A percentile compares a stretch with the other conserved stretches of the same genome.
phyloP scores from a whole-genome alignment of 2,329 filamentous ascomycete genomes.

The Stemphylium lycopersici region DNA sequence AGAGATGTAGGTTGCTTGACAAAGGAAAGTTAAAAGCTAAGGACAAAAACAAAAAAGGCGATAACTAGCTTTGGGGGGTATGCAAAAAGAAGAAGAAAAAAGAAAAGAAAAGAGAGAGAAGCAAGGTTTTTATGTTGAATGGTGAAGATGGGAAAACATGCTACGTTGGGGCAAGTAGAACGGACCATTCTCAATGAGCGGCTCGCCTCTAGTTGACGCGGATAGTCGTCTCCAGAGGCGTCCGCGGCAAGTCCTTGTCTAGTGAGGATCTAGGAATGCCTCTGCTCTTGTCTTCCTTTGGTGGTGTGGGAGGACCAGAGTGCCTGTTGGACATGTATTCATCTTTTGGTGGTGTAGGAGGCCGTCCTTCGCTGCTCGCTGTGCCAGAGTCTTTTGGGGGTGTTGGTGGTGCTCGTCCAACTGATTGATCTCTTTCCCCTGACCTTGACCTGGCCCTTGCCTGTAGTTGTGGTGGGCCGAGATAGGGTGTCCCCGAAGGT shows the following conservation, averaged over 20 bases:
- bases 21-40: not conserved
- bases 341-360: conserved; percentile 49
- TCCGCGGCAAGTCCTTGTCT: conserved; percentile 45
- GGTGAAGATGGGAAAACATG: not conserved
- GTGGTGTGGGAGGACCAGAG: conserved; percentile 48
- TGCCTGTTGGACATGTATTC: conserved; percentile 30
- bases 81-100: conserved; percentile 7
- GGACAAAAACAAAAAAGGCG: not conserved
- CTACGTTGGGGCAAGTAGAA: not conserved
- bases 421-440: conserved; percentile 34
- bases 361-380: conserved; percentile 29
- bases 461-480: conserved; percentile 15
- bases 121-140: not conserved
- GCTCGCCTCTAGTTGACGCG: conserved; percentile 32
- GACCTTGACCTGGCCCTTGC: conserved; percentile 20
- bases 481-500: conserved; percentile 22
- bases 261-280: conserved; percentile 22
- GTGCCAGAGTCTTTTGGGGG: conserved; percentile 50
- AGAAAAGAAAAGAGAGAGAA: conserved; percentile 1
- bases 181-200: not conserved
- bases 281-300: conserved; percentile 44
- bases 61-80: not conserved
- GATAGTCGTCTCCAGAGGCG: conserved; percentile 43
- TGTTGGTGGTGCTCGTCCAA: conserved; percentile 51
- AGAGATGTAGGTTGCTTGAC: not conserved